Conservation (phyloP, 306 rosid genomes). For the Casuarina cunninghamiana region DNA sequence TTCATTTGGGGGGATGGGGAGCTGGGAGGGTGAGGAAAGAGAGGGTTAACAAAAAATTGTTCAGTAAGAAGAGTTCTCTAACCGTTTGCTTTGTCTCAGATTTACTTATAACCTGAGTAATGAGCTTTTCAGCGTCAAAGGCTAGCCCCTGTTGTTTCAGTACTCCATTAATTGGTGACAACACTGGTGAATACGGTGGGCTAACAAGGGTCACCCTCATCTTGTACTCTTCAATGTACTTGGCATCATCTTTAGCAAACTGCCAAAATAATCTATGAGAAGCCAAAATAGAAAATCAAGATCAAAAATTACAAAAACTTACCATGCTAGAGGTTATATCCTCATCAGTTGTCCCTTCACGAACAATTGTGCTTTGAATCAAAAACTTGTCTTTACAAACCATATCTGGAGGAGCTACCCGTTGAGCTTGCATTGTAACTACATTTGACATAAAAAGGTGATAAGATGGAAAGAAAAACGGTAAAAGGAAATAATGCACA, state of each 20-base stretch:
- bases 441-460: constrained; percentile 30
- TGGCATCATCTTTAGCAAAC: constrained; percentile 68
- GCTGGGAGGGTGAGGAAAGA: no score
- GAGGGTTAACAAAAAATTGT: constrained; percentile 6
- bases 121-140: constrained; percentile 29
- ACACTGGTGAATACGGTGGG: constrained; percentile 57
- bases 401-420: constrained; percentile 54
- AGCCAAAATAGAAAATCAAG: constrained; percentile 19
- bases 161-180: constrained; percentile 56
- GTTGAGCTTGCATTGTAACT: constrained; percentile 91
- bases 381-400: constrained; percentile 91
- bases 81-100: constrained; percentile 49
- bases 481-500: neutral
- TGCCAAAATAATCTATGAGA: constrained; percentile 36
- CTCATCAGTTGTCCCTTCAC: constrained; percentile 53
- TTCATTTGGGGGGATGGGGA: neutral
- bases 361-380: constrained; percentile 74
- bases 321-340: constrained; percentile 77
- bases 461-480: constrained; percentile 1
- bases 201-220: constrained; percentile 65
- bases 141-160: constrained; percentile 47
- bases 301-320: constrained; percentile 36
- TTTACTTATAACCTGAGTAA: constrained; percentile 28
- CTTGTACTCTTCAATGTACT: constrained; percentile 73
- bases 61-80: constrained; percentile 36